Base-by-base conservation (phyloP, 169 alveolate species). In the Eimeria necatrix region DNA sequence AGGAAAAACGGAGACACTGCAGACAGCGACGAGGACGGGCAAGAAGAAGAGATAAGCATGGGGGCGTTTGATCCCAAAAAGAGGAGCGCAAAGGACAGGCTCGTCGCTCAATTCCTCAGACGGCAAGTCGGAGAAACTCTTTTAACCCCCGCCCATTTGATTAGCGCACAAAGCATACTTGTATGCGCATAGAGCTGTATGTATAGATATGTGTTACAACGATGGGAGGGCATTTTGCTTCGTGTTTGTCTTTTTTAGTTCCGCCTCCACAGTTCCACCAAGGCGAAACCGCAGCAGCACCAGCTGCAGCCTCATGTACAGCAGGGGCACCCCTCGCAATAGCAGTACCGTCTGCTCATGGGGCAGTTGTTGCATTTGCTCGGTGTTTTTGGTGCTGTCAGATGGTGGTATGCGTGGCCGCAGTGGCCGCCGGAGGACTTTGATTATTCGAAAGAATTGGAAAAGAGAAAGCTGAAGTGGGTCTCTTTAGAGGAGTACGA, bases 321-420 rank as follows among this genome's bases (percentile, higher is more conserved):
- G 12, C 59, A 32, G 3, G 80, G 22, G 48, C 68, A 64, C 26
- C 8, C 14, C 61, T 53, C 49, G 70, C 85, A 20, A 56, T 9
- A 49, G 59, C 84, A 56, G 48, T 18, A 51, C 10, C 20, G 4
- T 14, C 20, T 84, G 26, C 41, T 32, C 49, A 22, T 32, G 26
- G 78, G 2, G 32, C 20, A 51, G 80, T n/a, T 14, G 18, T 18
- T 22, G 64, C 32, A 4, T 0, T 94, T 26, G 94, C 95, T 26
- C 85, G 56, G 95, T 94, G 74, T 76, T 96, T 46, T 9, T 49
- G 76, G 51, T 96, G 74, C 41, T 32, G 94, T 64, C 78, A 95
- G 99, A 53, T 98, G 98, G 98, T 97, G 98, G 98, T 98, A 97
- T 93, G 99, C 96, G 6, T 97, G 98, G 49, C 99, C 98, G 20